Percentiles rank a stretch among this genome's conserved stretches.
phyloP scores from a whole-genome alignment of 2,329 filamentous ascomycete genomes.

The Alternaria brassicae region DNA sequence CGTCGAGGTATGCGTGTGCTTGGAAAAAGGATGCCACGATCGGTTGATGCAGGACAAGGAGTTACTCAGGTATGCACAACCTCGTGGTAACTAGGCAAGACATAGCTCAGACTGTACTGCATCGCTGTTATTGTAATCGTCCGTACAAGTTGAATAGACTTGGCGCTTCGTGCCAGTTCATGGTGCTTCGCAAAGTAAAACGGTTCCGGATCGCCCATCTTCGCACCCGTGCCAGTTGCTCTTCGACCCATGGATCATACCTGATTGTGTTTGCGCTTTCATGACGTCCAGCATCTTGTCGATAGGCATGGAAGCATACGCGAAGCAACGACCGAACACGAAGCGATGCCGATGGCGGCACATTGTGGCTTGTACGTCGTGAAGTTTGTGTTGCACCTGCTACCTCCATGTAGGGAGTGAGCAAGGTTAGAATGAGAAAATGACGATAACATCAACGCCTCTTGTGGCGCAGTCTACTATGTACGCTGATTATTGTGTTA shows the following conservation, averaged over 20 bases:
- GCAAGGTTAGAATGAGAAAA: background rate
- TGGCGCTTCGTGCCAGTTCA: background rate
- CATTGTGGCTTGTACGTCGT: background rate
- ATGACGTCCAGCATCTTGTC: background rate
- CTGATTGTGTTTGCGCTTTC: background rate
- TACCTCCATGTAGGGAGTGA: background rate
- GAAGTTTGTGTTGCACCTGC: background rate
- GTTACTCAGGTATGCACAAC: slow-evolving; percentile 7
- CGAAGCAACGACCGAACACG: background rate
- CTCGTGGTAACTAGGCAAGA: slow-evolving; percentile 2
- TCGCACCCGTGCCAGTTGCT: background rate
- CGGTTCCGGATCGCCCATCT: background rate
- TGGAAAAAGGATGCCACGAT: slow-evolving; percentile 17
- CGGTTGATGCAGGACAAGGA: slow-evolving; percentile 25
- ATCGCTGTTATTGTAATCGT: background rate
- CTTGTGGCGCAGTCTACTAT: background rate
- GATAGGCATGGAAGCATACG: background rate
- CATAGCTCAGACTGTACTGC: background rate
- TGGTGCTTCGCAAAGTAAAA: background rate
- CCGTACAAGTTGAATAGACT: background rate
- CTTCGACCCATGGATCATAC: background rate
- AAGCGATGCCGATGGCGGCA: background rate
- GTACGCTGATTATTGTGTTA: background rate
- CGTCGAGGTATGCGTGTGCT: slow-evolving; percentile 25
- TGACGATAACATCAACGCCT: background rate